These are phyloP conservation scores for Peniophora sp. DNA, from an alignment of 1,284 basidiomycete genomes.

Conservation along the genomic window DNA sequence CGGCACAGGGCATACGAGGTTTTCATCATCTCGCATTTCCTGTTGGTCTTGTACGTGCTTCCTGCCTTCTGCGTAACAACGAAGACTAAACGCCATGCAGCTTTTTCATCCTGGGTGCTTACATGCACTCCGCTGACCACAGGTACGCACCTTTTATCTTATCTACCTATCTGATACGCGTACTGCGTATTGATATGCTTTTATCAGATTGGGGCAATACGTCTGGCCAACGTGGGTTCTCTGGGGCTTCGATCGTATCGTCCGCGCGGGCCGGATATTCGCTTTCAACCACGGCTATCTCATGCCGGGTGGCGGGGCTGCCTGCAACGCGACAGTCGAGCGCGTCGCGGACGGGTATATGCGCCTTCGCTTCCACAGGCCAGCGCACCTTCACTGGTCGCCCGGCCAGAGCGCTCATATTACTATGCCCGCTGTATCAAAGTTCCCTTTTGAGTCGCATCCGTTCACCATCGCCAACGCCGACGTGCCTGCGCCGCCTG, in stretches of 20 bases:
- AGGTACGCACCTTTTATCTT: slow-evolving; percentile 12
- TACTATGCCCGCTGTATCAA: slow-evolving; percentile 33
- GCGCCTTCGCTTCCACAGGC: slow-evolving; percentile 37
- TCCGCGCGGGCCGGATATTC: slow-evolving; percentile 43
- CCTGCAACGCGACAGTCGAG: slow-evolving; percentile 33
- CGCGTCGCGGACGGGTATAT: slow-evolving; percentile 42
- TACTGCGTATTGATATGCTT: background rate
- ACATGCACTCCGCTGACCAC: slow-evolving; percentile 27
- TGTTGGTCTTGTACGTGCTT: slow-evolving; percentile 15
- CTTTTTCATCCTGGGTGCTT: slow-evolving; percentile 15
- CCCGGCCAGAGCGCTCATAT: slow-evolving; percentile 48
- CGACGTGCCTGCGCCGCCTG: slow-evolving; percentile 15
- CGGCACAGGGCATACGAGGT: slow-evolving; percentile 16
- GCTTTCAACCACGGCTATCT: slow-evolving; percentile 43
- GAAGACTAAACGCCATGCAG: slow-evolving; percentile 7
- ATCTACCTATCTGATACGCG: too few relatives aligned
- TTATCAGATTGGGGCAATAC: slow-evolving; percentile 23
- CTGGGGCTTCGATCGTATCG: slow-evolving; percentile 57
- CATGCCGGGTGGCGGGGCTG: slow-evolving; percentile 15
- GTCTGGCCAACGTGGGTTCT: slow-evolving; percentile 53
- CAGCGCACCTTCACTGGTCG: slow-evolving; percentile 31
- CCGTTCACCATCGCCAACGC: slow-evolving; percentile 46
- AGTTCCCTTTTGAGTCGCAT: slow-evolving; percentile 38
- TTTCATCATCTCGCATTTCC: slow-evolving; percentile 19
- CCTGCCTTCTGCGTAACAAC: background rate